phyloP scores from a whole-genome alignment of 306 rosid genomes.

The Cyclanthera cordifolia region DNA sequence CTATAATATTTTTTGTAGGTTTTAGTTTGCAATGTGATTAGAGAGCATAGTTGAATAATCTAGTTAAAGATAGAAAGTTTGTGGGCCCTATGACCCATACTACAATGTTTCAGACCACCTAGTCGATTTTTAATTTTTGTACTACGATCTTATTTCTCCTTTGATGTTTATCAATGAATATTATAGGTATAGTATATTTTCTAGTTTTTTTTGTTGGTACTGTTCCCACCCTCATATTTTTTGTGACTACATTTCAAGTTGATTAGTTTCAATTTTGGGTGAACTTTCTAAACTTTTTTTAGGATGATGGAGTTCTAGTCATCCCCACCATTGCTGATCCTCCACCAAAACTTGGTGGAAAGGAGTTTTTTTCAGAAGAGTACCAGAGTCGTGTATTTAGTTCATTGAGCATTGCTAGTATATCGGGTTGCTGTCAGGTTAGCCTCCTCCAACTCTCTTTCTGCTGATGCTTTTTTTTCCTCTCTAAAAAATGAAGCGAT shows the following conservation, averaged over 20 bases:
- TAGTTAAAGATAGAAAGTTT: background rate
- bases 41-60: constrained; percentile 2
- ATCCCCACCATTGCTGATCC: constrained; percentile 81
- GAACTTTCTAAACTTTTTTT: constrained; percentile 10
- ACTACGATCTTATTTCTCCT: background rate
- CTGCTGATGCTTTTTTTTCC: background rate
- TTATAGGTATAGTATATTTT: background rate
- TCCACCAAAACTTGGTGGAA: constrained; percentile 87
- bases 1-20: background rate
- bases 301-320: constrained; percentile 95
- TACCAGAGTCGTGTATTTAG: constrained; percentile 52
- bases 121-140: background rate
- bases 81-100: background rate
- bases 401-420: constrained; percentile 76
- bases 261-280: background rate
- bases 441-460: background rate
- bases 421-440: constrained; percentile 98
- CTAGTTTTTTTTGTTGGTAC: background rate
- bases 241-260: constrained; percentile 2
- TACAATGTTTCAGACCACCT: background rate
- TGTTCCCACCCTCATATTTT: background rate
- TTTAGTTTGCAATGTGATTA: background rate
- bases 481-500: background rate
- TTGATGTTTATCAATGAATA: background rate
- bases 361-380: constrained; percentile 61